These are phyloP conservation scores for Pythium aquatile DNA, from an alignment of 352 stramenopile species.

Conservation along the genomic window DNA sequence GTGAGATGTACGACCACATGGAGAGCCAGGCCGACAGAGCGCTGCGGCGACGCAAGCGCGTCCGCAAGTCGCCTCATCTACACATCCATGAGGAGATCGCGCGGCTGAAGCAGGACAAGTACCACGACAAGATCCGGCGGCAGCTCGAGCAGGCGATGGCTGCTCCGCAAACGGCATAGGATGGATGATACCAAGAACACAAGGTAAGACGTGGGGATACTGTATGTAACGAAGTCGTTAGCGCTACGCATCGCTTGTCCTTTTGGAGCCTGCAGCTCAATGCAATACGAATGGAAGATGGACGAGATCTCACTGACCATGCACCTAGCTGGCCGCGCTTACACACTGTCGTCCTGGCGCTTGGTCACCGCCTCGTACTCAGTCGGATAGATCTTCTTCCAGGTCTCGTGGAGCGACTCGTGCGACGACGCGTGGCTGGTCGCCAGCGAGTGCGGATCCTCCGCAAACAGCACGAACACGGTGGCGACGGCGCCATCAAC, in stretches of 20 bases:
- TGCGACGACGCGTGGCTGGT: conserved; percentile 38
- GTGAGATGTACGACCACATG: conserved; percentile 50
- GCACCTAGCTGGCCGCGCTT: background rate
- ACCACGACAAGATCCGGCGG: conserved; percentile 23
- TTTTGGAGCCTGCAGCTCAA: background rate
- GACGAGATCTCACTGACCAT: background rate
- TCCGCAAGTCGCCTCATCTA: conserved; percentile 59
- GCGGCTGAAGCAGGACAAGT: conserved; percentile 41
- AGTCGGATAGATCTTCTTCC: conserved; percentile 51
- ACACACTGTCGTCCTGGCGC: conserved; percentile 35
- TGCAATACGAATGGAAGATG: background rate
- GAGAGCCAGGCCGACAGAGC: conserved; percentile 55
- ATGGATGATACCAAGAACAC: background rate
- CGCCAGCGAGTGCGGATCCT: conserved; percentile 44
- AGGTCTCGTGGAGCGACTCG: conserved; percentile 39
- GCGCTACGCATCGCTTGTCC: background rate
- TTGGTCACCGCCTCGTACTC: conserved; percentile 47
- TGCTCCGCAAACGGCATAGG: background rate
- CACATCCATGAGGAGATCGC: conserved; percentile 60
- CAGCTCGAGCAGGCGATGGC: conserved; percentile 9
- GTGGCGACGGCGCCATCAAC: conserved; percentile 50
- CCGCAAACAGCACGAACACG: conserved; percentile 54
- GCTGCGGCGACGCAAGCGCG: conserved; percentile 47
- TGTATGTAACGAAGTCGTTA: background rate
- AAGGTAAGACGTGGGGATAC: background rate